Percentiles rank a stretch among this genome's conserved stretches.
phyloP scores from a whole-genome alignment of 2,329 filamentous ascomycete genomes.

The Ceratocystis albifundus region DNA sequence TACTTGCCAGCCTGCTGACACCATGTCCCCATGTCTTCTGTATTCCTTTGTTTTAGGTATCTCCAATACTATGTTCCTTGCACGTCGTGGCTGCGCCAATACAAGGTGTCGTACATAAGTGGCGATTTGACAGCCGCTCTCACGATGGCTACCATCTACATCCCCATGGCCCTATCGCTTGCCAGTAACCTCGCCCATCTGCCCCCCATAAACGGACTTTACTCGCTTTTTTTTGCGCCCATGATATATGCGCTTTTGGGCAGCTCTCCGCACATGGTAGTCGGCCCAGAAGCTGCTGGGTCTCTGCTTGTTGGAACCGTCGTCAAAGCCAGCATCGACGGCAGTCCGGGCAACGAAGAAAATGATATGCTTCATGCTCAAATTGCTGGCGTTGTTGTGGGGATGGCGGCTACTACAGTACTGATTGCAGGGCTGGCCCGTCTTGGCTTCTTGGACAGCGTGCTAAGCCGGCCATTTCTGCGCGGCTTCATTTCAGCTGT shows the following conservation, averaged over 20 bases:
- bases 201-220: constrained; percentile 85
- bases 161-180: constrained; percentile 91
- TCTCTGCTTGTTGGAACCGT: constrained; percentile 83
- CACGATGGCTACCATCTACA: constrained; percentile 97
- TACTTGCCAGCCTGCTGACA: background rate
- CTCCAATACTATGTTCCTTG: constrained; percentile 87
- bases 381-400: constrained; percentile 78
- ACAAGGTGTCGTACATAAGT: constrained; percentile 66
- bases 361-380: constrained; percentile 59
- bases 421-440: constrained; percentile 75
- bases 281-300: constrained; percentile 88
- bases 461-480: constrained; percentile 82
- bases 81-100: constrained; percentile 81
- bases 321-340: constrained; percentile 63
- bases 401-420: constrained; percentile 77
- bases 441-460: constrained; percentile 85
- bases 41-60: constrained; percentile 46
- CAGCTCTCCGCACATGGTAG: constrained; percentile 83
- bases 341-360: constrained; percentile 51
- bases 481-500: constrained; percentile 95
- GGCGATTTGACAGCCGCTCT: constrained; percentile 81
- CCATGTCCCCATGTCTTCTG: constrained; percentile 3
- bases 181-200: constrained; percentile 87
- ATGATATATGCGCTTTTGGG: constrained; percentile 84
- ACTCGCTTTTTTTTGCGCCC: constrained; percentile 87